These are phyloP conservation scores for Leishmania turanica DNA, from an alignment of 208 protist genomes.

Conservation along the genomic window DNA sequence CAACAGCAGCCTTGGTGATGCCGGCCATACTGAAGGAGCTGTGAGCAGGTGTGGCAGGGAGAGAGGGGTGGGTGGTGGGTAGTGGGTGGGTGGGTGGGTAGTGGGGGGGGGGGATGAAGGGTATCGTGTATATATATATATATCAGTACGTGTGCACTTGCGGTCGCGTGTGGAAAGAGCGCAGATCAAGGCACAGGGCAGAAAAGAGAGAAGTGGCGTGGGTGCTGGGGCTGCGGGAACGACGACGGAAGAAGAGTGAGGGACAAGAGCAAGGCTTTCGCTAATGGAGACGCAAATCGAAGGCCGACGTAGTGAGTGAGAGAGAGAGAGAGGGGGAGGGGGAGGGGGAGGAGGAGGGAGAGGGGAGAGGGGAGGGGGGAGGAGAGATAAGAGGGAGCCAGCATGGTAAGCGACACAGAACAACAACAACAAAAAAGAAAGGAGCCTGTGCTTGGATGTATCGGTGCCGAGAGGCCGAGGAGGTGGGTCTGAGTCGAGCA, in stretches of 20 bases:
- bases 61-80: too few species aligned
- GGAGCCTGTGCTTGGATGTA: neutral
- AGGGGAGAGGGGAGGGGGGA: too few species aligned
- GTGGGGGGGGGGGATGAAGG: neutral
- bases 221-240: neutral
- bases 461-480: neutral
- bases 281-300: neutral
- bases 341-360: too few species aligned
- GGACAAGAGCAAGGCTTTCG: neutral
- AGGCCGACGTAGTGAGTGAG: neutral
- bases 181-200: neutral
- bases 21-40: conserved; percentile 39
- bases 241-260: neutral
- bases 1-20: conserved; percentile 52
- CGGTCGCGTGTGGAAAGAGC: neutral
- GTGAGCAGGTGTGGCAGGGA: neutral
- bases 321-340: too few species aligned
- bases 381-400: neutral
- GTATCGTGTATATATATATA: neutral
- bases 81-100: too few species aligned
- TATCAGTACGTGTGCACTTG: neutral
- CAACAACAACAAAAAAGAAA: too few species aligned
- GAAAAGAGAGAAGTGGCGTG: neutral
- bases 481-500: neutral
- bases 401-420: neutral